Conservation (phyloP, 2,329 filamentous ascomycete genomes). For the Aureobasidium sp. region DNA sequence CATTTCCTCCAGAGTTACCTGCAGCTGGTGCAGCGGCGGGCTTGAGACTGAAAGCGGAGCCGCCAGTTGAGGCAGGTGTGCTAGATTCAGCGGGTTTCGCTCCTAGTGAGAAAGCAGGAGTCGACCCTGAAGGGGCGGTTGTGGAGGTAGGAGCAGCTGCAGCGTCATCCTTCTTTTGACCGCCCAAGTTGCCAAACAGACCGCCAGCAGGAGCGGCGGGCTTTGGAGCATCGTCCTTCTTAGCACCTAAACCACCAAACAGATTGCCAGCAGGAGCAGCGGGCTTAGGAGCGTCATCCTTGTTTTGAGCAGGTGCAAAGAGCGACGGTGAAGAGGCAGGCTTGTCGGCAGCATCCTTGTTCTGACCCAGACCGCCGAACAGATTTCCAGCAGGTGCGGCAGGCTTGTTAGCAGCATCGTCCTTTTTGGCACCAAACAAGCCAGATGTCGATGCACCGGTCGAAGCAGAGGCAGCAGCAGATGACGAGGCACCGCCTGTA, state of each 20-base stretch:
- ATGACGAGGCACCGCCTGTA: background rate
- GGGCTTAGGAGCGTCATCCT: slow-evolving; percentile 8
- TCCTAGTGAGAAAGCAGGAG: slow-evolving; percentile 12
- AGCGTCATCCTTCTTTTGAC: slow-evolving; percentile 8
- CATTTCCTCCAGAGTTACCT: background rate
- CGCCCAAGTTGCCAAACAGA: slow-evolving; percentile 12
- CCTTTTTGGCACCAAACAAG: slow-evolving; percentile 21
- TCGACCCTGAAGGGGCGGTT: slow-evolving; percentile 2
- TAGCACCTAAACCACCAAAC: slow-evolving; percentile 10
- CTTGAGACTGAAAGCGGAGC: slow-evolving; percentile 16
- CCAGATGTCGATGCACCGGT: slow-evolving; percentile 18
- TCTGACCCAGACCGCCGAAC: background rate
- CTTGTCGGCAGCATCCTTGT: slow-evolving; percentile 2
- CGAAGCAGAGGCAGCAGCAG: background rate
- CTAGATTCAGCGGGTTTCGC: slow-evolving; percentile 10
- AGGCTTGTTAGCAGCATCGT: background rate
- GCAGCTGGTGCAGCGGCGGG: slow-evolving; percentile 12
- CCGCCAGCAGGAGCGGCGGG: slow-evolving; percentile 6
- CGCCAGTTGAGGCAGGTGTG: slow-evolving; percentile 15
- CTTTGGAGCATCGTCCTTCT: slow-evolving; percentile 5
- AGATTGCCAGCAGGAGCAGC: background rate
- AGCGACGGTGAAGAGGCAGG: background rate
- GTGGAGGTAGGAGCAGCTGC: slow-evolving; percentile 7
- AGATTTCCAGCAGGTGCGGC: background rate
- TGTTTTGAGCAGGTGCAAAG: background rate